These are phyloP conservation scores for Agarophyton chilense DNA, from an alignment of 23 red algal species.

Conservation along the genomic window DNA sequence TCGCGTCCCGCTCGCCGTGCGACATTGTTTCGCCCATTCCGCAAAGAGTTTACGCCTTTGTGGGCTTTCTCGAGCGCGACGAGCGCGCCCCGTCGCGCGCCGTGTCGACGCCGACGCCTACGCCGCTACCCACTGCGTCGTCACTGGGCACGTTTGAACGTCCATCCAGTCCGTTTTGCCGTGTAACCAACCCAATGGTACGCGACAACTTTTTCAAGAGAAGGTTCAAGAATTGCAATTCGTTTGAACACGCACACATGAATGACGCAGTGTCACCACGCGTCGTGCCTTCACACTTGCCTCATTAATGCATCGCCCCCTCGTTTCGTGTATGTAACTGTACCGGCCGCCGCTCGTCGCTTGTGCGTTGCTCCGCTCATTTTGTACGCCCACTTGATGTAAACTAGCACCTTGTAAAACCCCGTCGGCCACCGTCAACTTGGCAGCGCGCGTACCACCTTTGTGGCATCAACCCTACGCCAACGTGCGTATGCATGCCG, in stretches of 20 bases:
- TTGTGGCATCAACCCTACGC: no score
- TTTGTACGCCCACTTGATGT: background rate
- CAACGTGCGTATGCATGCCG: no score
- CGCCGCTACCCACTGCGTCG: constrained; percentile 3
- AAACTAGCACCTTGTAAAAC: background rate
- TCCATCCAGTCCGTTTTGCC: constrained; percentile 27
- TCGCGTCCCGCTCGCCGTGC: background rate
- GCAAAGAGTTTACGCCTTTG: constrained; percentile 9
- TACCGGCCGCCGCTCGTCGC: no score
- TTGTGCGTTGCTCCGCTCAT: background rate
- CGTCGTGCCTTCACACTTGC: background rate
- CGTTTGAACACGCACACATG: background rate
- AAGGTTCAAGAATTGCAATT: background rate
- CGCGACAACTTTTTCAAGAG: constrained; percentile 36
- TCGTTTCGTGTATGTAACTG: no score
- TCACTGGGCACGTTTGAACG: constrained; percentile 6
- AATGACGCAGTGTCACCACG: background rate
- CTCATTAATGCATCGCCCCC: background rate
- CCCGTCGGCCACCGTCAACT: background rate
- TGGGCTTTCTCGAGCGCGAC: constrained; percentile 17
- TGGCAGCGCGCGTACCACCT: background rate
- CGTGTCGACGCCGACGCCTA: background rate
- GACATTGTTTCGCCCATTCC: constrained; percentile 31
- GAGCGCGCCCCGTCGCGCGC: background rate
- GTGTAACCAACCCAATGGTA: constrained; percentile 41